Percentiles rank a stretch among this genome's conserved stretches.
phyloP scores from a whole-genome alignment of 495 filamentous ascomycete genomes.

The Penicillium silybi region DNA sequence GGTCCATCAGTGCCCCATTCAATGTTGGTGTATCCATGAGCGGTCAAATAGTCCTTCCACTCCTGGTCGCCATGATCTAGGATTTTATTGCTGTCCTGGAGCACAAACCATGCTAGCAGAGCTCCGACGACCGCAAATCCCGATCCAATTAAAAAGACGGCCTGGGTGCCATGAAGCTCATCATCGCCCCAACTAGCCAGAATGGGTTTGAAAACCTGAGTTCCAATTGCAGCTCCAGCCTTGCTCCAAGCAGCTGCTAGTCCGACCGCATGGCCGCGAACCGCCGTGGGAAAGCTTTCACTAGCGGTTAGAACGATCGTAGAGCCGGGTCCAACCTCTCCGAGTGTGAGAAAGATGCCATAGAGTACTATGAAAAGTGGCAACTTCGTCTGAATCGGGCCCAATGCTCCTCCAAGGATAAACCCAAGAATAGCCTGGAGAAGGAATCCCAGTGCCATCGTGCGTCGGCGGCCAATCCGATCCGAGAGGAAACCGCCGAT shows the following conservation, averaged over 20 bases:
- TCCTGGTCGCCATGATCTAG: constrained; percentile 25
- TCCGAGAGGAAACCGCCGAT: constrained; percentile 65
- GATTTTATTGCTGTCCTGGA: constrained; percentile 21
- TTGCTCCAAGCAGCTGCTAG: constrained; percentile 75
- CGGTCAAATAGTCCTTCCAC: constrained; percentile 23
- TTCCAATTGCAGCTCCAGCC: constrained; percentile 78
- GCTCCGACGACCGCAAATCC: constrained; percentile 25
- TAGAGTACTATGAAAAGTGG: constrained; percentile 68
- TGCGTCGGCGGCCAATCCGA: constrained; percentile 61
- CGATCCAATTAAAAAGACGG: constrained; percentile 27
- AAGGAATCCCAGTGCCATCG: constrained; percentile 56
- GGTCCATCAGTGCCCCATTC: constrained; percentile 19
- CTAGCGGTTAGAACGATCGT: constrained; percentile 64
- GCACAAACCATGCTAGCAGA: constrained; percentile 23
- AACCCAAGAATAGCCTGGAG: constrained; percentile 66
- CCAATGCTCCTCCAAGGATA: constrained; percentile 65
- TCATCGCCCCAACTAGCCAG: constrained; percentile 25
- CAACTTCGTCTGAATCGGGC: constrained; percentile 51
- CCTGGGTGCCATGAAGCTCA: constrained; percentile 21
- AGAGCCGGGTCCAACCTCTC: constrained; percentile 74
- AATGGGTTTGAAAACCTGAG: constrained; percentile 56
- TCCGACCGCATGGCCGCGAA: constrained; percentile 78
- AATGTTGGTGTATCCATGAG: constrained; percentile 22
- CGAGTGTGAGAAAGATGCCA: constrained; percentile 66
- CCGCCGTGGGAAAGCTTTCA: constrained; percentile 67